Base-by-base conservation (phyloP, 805 yeast species). In the Blastobotrys americana region DNA sequence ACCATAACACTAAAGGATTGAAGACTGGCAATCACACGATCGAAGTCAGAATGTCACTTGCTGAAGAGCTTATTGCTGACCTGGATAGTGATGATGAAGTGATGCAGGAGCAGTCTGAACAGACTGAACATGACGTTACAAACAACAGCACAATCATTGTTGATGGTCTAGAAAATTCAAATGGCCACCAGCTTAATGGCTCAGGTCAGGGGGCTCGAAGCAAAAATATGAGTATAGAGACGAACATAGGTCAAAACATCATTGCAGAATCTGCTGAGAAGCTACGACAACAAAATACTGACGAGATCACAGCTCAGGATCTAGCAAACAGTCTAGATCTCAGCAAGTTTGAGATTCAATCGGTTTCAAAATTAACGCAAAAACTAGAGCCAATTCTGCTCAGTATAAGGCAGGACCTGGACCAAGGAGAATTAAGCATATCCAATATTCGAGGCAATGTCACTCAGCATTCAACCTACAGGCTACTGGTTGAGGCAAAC, bases 401-500 rank as follows among this genome's bases (percentile, higher is more conserved):
- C 5, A 36, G 44, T 15, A 52, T 52, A 5, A 18, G 38, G 4
- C 31, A 21, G 4, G 44, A 19, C 10, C 20, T 16, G 27, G 23
- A 22, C 13, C 23, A 8, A 6, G 21, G 37, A 19, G 10, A 20
- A 18, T 19, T 21, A 15, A 35, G 31, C 18, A 34, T 41, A 13
- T 67, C 61, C 6, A 39, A 63, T 9, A 63, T 61, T 3, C 39
- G 19, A 3, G 52, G 49, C 13, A 58, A 53, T 13, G 43, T 52
- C 9, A 68, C 59, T 37, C 61, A 60, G 28, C 62, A 56, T 20
- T 65, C 64, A 6, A 80, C 78, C 51, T 70, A 72, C 52, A 59
- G 65, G n/a, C 71, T 82, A 22, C 61, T 84, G 8, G 64, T 74
- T 3, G 60, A 62, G 10, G 71, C 80, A 5, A 83, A 82, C 59